Percentiles rank a stretch among this genome's conserved stretches.
phyloP scores from a whole-genome alignment of 257 asterid species.

The Orobanche coerulescens region DNA sequence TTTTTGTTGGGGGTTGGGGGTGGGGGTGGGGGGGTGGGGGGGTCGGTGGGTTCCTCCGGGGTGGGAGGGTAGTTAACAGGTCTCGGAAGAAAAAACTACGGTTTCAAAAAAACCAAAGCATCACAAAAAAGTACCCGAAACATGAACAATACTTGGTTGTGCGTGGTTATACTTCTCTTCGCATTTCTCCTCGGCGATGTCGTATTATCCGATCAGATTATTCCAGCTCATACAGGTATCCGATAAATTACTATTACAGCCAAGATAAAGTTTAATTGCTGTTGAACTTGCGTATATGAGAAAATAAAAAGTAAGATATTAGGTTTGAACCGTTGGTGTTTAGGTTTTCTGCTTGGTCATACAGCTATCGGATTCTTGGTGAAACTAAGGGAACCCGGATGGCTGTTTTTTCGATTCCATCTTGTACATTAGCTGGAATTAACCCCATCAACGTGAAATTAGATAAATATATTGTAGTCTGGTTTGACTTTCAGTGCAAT shows the following conservation, averaged over 20 bases:
- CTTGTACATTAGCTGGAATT: constrained; percentile 2
- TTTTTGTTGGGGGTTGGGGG: too few species aligned
- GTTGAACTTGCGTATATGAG: constrained; percentile 1
- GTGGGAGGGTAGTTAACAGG: too few species aligned
- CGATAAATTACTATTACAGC: neutral
- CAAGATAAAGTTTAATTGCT: constrained; percentile 5
- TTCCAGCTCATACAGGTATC: constrained; percentile 48
- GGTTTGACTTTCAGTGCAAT: constrained; percentile 6
- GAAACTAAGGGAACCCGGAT: neutral
- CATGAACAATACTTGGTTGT: constrained; percentile 33
- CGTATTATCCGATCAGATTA: constrained; percentile 36
- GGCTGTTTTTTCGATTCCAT: neutral
- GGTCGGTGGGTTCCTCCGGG: too few species aligned
- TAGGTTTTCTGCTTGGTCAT: neutral
- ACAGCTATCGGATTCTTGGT: neutral
- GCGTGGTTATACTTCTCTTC: constrained; percentile 19
- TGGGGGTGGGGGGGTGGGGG: too few species aligned
- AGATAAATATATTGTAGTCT: neutral
- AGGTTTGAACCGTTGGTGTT: neutral
- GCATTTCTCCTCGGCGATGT: constrained; percentile 19
- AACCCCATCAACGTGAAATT: neutral
- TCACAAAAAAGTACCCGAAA: constrained; percentile 18
- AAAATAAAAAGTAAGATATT: neutral
- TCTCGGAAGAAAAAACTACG: constrained; percentile 29
- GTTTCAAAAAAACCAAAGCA: constrained; percentile 14